Base-by-base conservation (phyloP, 176 grass and related monocot species). In the Aegilops umbellulata region DNA sequence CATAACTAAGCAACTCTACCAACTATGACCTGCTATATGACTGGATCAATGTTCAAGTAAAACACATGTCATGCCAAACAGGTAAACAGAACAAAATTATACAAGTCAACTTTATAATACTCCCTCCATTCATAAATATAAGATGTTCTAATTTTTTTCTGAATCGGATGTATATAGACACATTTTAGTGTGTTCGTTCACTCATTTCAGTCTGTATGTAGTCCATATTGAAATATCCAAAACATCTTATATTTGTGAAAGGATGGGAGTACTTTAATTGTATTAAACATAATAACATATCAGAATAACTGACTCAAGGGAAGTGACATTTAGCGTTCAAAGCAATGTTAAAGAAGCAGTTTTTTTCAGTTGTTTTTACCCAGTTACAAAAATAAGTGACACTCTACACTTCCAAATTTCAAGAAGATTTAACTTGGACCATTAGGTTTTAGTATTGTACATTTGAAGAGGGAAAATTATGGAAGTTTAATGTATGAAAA, bases 301-400 rank as follows among this genome's bases (percentile, higher is more conserved):
- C 76, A 49, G 86, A 60, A 79, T 64, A 73, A 69, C 26, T 49
- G 32, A 77, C 6, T 15, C 24, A 14, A 38, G 34, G 15, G 39
- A 86, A 69, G 79, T 68, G 69, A 84, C 60, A 81, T 74, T 84
- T 35, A 63, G 19, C 38, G 30, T 53, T 80, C 29, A 71, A 24
- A 74, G 27, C 44, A 53, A 36, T 74, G 23, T 55, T 73, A 55
- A 16, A 24, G 3, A 17, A 74, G 55, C 16, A 53, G 85, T 81
- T 85, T 81, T 44, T 9, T 81, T 15, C 38, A 53, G 64, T 41
- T 88, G 5, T n/a, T 31, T 49, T 27, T 39, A 65, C 6, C 23
- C 20, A 47, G 10, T 27, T 65, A 12, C 23, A 51, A 34, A 65
- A 16, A 80, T 20, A 34, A 24, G 72, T 39, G 53, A 29, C 19